These are phyloP conservation scores for Aspergillus viridinutans DNA, from an alignment of 2,329 filamentous ascomycete genomes.

Conservation along the genomic window DNA sequence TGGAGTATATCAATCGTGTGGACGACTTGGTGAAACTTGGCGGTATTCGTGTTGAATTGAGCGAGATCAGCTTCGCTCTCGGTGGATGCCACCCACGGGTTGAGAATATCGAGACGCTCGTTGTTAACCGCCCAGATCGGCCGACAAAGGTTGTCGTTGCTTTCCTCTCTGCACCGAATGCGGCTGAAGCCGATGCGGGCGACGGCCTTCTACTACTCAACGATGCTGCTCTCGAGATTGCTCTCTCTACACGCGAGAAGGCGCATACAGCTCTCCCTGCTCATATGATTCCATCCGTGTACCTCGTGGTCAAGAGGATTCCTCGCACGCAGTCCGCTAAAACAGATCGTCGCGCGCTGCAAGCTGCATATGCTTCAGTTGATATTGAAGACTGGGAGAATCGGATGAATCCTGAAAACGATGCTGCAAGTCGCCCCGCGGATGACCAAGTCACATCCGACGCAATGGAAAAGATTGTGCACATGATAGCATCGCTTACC, in stretches of 20 bases:
- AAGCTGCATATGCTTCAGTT: constrained; percentile 20
- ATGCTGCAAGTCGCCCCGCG: background rate
- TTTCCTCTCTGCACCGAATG: constrained; percentile 26
- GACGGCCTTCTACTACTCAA: constrained; percentile 11
- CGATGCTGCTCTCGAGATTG: constrained; percentile 18
- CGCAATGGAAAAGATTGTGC: constrained; percentile 11
- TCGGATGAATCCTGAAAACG: constrained; percentile 15
- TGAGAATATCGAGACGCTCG: constrained; percentile 30
- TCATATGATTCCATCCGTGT: constrained; percentile 34
- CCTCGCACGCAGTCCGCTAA: constrained; percentile 31
- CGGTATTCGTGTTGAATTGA: constrained; percentile 26
- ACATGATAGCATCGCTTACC: constrained; percentile 19
- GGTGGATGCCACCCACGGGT: constrained; percentile 26
- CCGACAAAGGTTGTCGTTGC: constrained; percentile 33
- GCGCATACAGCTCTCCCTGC: constrained; percentile 21
- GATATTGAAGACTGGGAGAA: constrained; percentile 27
- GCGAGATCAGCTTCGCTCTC: constrained; percentile 31
- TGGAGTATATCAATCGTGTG: constrained; percentile 25
- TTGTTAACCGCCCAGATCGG: constrained; percentile 27
- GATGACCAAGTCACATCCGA: background rate
- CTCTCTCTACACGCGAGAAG: constrained; percentile 17
- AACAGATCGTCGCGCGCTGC: constrained; percentile 28
- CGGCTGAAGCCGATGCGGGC: constrained; percentile 1
- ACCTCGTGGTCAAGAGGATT: constrained; percentile 26
- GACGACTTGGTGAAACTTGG: constrained; percentile 26